phyloP scores from a whole-genome alignment of 108 stramenopile species.

The Pseudonitzschia delicatissima region DNA sequence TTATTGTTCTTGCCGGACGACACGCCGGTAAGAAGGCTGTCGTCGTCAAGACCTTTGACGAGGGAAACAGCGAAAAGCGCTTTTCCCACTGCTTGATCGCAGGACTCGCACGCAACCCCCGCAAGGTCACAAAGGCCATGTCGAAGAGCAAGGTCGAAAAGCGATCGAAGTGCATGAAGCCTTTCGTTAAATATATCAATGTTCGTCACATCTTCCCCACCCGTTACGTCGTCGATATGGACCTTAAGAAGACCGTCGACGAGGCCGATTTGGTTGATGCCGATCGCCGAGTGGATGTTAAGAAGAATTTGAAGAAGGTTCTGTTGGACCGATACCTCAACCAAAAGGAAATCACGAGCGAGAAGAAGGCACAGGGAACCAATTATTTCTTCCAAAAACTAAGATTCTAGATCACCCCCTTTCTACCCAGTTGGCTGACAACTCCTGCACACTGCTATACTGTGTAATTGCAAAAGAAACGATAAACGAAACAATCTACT shows the following conservation, averaged over 20 bases:
- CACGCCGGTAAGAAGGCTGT: conserved; percentile 99
- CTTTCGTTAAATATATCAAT: conserved; percentile 99
- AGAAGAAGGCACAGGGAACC: conserved; percentile 95
- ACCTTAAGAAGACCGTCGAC: conserved; percentile 93
- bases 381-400: conserved; percentile 97
- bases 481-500: too few relatives aligned
- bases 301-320: conserved; percentile 95
- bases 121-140: conserved; percentile 97
- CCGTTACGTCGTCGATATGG: conserved; percentile 95
- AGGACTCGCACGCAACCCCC: conserved; percentile 94
- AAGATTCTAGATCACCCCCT: conserved; percentile 78
- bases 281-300: conserved; percentile 76
- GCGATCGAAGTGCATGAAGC: conserved; percentile 94
- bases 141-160: conserved; percentile 94
- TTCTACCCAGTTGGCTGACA: too few relatives aligned
- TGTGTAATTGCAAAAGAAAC: too few relatives aligned
- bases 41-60: conserved; percentile 97
- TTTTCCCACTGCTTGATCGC: conserved; percentile 98
- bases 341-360: conserved; percentile 88
- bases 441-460: too few relatives aligned
- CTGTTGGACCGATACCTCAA: conserved; percentile 93
- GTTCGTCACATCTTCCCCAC: conserved; percentile 99
- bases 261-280: conserved; percentile 85
- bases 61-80: conserved; percentile 89
- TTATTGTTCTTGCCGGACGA: conserved; percentile 97